phyloP scores from a whole-genome alignment of 108 stramenopile genomes.

The Fragilaria radians region DNA sequence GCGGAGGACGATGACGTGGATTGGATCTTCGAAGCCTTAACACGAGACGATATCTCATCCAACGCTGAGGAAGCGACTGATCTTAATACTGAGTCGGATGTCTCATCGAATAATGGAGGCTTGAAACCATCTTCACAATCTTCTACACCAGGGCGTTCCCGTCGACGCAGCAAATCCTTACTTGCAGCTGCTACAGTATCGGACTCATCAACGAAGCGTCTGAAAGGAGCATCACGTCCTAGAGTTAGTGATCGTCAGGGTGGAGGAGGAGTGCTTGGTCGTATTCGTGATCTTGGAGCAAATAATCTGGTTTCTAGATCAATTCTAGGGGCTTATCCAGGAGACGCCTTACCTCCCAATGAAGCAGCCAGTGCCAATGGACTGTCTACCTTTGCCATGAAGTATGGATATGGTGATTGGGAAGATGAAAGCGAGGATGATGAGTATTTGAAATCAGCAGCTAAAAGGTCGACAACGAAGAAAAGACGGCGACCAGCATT shows the following conservation, averaged over 20 bases:
- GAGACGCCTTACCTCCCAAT: slow-evolving; percentile 59
- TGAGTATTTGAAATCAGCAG: slow-evolving; percentile 3
- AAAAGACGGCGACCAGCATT: slow-evolving; percentile 2
- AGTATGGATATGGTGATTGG: slow-evolving; percentile 80
- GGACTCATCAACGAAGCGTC: slow-evolving; percentile 4
- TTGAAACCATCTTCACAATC: too few species aligned
- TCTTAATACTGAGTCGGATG: slow-evolving; percentile 12
- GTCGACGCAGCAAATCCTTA: slow-evolving; percentile 4
- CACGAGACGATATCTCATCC: slow-evolving; percentile 5
- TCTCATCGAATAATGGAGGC: too few species aligned
- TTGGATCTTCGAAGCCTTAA: slow-evolving; percentile 27
- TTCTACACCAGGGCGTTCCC: too few species aligned
- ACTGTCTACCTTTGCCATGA: slow-evolving; percentile 39
- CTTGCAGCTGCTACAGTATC: slow-evolving; percentile 2
- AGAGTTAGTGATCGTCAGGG: slow-evolving; percentile 36
- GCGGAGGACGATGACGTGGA: slow-evolving; percentile 28
- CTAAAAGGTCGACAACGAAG: neutral
- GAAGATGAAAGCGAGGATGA: slow-evolving; percentile 28
- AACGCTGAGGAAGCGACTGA: slow-evolving; percentile 8
- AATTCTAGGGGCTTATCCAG: slow-evolving; percentile 73
- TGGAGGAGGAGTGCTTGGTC: slow-evolving; percentile 51
- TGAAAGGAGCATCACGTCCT: neutral
- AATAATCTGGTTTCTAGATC: slow-evolving; percentile 40
- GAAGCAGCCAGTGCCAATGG: slow-evolving; percentile 57
- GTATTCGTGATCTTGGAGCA: slow-evolving; percentile 50